Conservation (phyloP, 1,284 basidiomycete genomes). For the Tilletia caries region DNA sequence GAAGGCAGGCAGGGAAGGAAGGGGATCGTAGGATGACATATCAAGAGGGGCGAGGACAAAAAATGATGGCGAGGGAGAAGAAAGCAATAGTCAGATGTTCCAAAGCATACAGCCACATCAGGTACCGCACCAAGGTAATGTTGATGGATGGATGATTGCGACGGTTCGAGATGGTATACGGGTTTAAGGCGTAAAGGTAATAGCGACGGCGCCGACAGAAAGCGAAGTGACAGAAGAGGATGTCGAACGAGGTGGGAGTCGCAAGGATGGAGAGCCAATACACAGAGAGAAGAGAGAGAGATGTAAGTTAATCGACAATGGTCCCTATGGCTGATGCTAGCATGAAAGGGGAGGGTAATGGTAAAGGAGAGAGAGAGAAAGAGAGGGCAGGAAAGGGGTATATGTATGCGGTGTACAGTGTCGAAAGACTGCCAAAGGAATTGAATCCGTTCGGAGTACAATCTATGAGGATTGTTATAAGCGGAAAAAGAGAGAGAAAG, state of each 20-base stretch:
- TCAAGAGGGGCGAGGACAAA: conserved; percentile 28
- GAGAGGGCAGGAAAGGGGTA: neutral
- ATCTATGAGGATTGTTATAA: conserved; percentile 18
- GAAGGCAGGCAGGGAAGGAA: neutral
- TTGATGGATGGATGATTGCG: neutral
- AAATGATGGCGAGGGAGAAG: conserved; percentile 56
- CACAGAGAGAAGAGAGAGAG: conserved; percentile 35
- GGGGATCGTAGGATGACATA: too few relatives aligned
- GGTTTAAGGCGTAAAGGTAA: too few relatives aligned
- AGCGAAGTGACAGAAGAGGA: neutral
- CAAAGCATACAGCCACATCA: neutral
- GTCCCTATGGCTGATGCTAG: neutral
- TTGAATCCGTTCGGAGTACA: conserved; percentile 17
- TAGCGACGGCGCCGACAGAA: neutral
- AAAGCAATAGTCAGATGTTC: conserved; percentile 22
- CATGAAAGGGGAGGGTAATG: too few relatives aligned
- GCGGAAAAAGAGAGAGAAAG: neutral
- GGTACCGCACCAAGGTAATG: neutral
- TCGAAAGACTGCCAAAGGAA: conserved; percentile 9
- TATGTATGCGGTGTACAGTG: too few relatives aligned
- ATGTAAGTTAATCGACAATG: neutral
- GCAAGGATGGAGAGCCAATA: conserved; percentile 27
- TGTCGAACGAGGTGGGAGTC: conserved; percentile 47
- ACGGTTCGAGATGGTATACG: conserved; percentile 7
- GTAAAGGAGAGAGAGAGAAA: too few relatives aligned